A percentile compares a stretch with the other conserved stretches of the same genome.
Conservation (phyloP, 257 asterid species). For the Solanum pennellii region DNA sequence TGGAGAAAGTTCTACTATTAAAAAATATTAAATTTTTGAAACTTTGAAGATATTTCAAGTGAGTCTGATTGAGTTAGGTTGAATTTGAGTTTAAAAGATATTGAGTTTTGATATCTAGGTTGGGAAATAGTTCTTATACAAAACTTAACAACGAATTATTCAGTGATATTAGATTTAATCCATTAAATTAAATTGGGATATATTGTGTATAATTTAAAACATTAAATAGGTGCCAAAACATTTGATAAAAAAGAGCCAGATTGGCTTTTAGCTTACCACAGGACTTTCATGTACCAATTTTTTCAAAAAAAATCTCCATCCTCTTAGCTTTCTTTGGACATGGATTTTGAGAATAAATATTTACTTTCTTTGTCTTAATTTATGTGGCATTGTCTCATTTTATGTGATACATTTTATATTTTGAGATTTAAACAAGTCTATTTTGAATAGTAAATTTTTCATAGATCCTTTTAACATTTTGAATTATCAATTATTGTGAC, state of each 20-base stretch:
- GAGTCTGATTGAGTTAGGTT: no score
- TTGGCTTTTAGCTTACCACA: not conserved
- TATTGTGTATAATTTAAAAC: not conserved
- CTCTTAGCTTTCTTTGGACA: not conserved
- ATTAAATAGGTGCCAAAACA: not conserved
- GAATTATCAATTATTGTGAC: no score
- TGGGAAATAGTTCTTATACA: not conserved
- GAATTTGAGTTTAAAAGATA: no score
- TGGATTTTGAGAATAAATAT: not conserved
- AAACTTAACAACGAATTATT: not conserved
- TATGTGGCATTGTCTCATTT: no score
- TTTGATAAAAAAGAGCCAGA: not conserved
- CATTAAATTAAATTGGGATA: not conserved
- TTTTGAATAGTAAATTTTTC: fast-evolving
- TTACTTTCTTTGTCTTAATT: no score
- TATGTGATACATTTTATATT: no score
- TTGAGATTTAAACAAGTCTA: no score
- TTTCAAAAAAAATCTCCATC: not conserved
- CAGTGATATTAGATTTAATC: not conserved
- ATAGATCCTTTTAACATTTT: no score
- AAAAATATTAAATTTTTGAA: no score
- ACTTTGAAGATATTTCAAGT: no score
- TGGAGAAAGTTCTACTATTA: no score
- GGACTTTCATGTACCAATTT: not conserved
- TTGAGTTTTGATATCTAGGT: no score